Base-by-base conservation (phyloP, 441 rosid species). In the Adansonia gregorii region DNA sequence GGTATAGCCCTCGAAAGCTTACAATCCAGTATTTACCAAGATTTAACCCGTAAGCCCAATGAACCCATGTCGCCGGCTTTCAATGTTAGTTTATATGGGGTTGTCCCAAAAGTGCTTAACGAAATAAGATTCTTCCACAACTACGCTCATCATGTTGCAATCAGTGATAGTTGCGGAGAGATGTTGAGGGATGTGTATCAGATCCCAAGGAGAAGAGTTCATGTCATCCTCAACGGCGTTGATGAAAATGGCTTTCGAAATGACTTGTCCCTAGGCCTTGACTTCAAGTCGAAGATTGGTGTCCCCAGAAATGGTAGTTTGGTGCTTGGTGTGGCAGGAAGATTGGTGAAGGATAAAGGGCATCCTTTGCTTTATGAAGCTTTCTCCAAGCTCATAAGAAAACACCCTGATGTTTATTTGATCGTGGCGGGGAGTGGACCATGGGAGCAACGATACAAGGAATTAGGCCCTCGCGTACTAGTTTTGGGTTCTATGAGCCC, bases 141-240 rank as follows among this genome's bases (percentile, higher is more conserved):
- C 52, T 95, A 95, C 10, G 88, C 89, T 8, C 95, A 93, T 31
- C 98, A 95, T 24, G 88, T 95, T 0, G 99, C 98, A 0, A 93
- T 92, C 67, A 95, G 99, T 19, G 93, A 93, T 81, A 92, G 98
- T 43, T 93, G 98, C 11, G 99, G 99, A 0, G 99, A 95, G 79
- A 95, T 95, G 90, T 78, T 95, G 12, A 82, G 98, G 70, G 97
- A 93, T 46, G 89, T 93, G 22, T 95, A 95, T 80, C 99, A 95
- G 79, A 93, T 95, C 39, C 98, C 98, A 0, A 82, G 74, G 8
- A 84, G 76, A 82, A 88, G 98, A 35, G 99, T 95, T 71, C 99
- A 95, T 35, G 99, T 93, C 12, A 93, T 95, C 61, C 86, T 92
- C 43, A 95, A 92, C 20, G 99, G 99, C 1, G 96, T 95, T 8